These are phyloP conservation scores for Mycena sp. DNA, from an alignment of 1,284 basidiomycete species.

Conservation along the genomic window DNA sequence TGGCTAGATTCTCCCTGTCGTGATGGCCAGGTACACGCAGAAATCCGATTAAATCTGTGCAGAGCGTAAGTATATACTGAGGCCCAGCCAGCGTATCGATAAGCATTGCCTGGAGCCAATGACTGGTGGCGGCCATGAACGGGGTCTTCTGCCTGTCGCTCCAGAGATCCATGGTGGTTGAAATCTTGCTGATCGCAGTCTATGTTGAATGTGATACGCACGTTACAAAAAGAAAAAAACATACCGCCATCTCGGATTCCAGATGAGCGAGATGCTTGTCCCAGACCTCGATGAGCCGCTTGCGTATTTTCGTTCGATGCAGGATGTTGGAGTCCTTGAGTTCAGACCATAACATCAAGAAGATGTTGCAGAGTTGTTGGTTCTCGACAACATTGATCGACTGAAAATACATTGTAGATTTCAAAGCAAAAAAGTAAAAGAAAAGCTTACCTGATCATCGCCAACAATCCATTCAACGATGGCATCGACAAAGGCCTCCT, in stretches of 20 bases:
- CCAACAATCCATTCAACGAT: constrained; percentile 36
- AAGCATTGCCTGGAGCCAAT: constrained; percentile 38
- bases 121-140: constrained; percentile 48
- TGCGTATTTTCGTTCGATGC: constrained; percentile 35
- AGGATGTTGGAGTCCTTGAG: constrained; percentile 42
- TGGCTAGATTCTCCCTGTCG: constrained; percentile 41
- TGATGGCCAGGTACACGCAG: constrained; percentile 42
- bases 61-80: constrained; percentile 32
- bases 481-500: background rate
- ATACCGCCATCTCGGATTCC: constrained; percentile 27
- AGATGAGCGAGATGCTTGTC: constrained; percentile 33
- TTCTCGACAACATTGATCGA: constrained; percentile 40
- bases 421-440: constrained; percentile 8
- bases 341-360: constrained; percentile 38
- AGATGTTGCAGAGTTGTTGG: constrained; percentile 34
- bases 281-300: constrained; percentile 33
- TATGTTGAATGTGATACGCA: constrained; percentile 17
- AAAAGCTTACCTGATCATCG: constrained; percentile 43
- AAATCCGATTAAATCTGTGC: constrained; percentile 44
- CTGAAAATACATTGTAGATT: constrained; percentile 27
- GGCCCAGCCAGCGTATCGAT: constrained; percentile 28
- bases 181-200: constrained; percentile 42
- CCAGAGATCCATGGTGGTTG: constrained; percentile 46
- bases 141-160: constrained; percentile 40
- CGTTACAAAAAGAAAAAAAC: background rate